Conservation (phyloP, 2,329 filamentous ascomycete species). For the Monosporascus cannonballus region DNA sequence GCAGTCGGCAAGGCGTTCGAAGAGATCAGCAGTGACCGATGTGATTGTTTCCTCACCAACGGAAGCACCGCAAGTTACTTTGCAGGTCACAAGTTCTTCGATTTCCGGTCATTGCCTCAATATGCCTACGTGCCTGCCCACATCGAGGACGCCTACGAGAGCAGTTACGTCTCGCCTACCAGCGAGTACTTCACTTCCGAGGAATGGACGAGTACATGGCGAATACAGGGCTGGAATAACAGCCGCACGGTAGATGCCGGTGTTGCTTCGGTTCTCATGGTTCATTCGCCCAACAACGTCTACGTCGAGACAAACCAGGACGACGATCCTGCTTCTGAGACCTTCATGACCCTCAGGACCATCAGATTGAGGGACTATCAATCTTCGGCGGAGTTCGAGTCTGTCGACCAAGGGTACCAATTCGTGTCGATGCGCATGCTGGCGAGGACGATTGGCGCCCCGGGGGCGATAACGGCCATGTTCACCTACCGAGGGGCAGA, state of each 20-base stretch:
- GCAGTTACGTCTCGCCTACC: slow-evolving; percentile 20
- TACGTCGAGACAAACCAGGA: slow-evolving; percentile 39
- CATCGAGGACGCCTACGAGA: slow-evolving; percentile 21
- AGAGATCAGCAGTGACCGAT: slow-evolving; percentile 23
- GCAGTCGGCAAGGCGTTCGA: slow-evolving; percentile 11
- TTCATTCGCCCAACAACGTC: slow-evolving; percentile 34
- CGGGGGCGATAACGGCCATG: slow-evolving; percentile 45
- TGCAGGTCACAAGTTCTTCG: slow-evolving; percentile 41
- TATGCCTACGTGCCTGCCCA: slow-evolving; percentile 29
- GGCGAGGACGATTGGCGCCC: slow-evolving; percentile 40
- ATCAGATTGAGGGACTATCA: slow-evolving; percentile 37
- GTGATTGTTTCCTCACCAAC: slow-evolving; percentile 44
- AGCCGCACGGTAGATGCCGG: slow-evolving; percentile 16
- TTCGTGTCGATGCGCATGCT: slow-evolving; percentile 43
- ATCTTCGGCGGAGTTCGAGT: slow-evolving; percentile 42
- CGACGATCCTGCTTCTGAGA: slow-evolving; percentile 28
- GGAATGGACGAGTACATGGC: slow-evolving; percentile 26
- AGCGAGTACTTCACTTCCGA: slow-evolving; percentile 25
- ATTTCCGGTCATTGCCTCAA: slow-evolving; percentile 38
- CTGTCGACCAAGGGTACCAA: slow-evolving; percentile 28
- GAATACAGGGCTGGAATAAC: slow-evolving; percentile 32
- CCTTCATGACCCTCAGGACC: slow-evolving; percentile 43
- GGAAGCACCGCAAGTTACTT: slow-evolving; percentile 37
- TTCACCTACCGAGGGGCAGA: slow-evolving; percentile 43
- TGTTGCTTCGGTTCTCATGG: slow-evolving; percentile 29